These are phyloP conservation scores for Telfairia occidentalis DNA, from an alignment of 331 rosid species.

Conservation along the genomic window DNA sequence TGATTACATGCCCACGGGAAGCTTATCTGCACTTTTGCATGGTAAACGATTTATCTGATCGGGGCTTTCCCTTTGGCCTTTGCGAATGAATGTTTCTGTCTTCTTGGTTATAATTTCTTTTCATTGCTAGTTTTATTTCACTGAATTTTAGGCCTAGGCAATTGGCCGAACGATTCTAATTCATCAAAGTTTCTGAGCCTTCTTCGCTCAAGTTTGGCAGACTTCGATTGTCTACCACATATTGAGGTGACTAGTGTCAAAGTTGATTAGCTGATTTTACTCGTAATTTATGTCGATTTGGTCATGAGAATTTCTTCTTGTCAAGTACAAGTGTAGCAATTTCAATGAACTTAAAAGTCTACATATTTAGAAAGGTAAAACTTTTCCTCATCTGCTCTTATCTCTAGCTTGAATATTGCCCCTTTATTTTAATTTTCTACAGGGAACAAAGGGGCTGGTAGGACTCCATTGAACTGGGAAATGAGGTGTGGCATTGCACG, in stretches of 20 bases:
- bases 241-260: background rate
- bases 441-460: conserved; percentile 13
- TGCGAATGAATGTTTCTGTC: background rate
- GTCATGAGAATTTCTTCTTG: background rate
- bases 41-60: background rate
- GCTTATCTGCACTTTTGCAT: conserved; percentile 16
- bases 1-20: conserved; percentile 18
- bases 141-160: background rate
- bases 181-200: background rate
- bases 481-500: conserved; percentile 9
- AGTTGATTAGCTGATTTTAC: background rate
- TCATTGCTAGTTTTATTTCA: background rate
- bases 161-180: background rate
- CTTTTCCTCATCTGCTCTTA: background rate
- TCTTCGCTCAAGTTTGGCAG: background rate
- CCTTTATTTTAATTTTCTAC: background rate
- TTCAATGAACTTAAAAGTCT: background rate
- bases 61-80: background rate
- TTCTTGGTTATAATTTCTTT: background rate
- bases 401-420: background rate
- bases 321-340: background rate
- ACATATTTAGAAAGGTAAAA: background rate
- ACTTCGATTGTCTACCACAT: background rate
- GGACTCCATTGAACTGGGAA: conserved; percentile 17
- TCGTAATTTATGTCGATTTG: background rate